Percentiles rank a stretch among this genome's conserved stretches.
phyloP scores from a whole-genome alignment of 768 basidiomycete species.

The Udeniomyces megalosporus region DNA sequence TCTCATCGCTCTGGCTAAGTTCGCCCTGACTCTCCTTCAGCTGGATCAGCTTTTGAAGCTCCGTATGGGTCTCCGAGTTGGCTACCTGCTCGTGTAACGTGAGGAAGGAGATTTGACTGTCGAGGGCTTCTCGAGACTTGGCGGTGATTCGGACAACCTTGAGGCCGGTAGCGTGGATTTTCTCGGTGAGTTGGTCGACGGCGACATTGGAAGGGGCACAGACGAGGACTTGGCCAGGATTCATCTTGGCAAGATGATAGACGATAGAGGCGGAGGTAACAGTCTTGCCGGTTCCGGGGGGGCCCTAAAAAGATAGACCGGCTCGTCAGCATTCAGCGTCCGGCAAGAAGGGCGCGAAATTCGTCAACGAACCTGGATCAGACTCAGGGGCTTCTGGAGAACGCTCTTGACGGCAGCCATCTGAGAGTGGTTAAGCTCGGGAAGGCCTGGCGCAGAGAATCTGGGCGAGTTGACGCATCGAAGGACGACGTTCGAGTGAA shows the following conservation, averaged over 20 bases:
- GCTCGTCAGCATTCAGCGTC: neutral
- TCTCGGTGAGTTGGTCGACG: conserved; percentile 96
- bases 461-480: conserved; percentile 20
- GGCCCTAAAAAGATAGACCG: conserved; percentile 40
- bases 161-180: conserved; percentile 95
- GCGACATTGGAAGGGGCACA: conserved; percentile 98
- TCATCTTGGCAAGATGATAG: conserved; percentile 98
- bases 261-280: conserved; percentile 98
- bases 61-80: conserved; percentile 87
- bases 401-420: conserved; percentile 99
- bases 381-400: conserved; percentile 86
- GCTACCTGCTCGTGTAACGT: conserved; percentile 95
- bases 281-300: conserved; percentile 96
- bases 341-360: neutral
- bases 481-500: neutral
- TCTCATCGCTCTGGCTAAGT: conserved; percentile 85
- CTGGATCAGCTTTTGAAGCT: conserved; percentile 94
- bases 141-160: conserved; percentile 96
- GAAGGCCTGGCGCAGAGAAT: conserved; percentile 91
- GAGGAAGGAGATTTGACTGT: conserved; percentile 84
- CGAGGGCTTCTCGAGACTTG: conserved; percentile 93
- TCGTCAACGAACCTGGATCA: conserved; percentile 55
- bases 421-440: conserved; percentile 96
- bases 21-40: conserved; percentile 97
- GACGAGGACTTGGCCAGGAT: conserved; percentile 95